Conservation (phyloP, 352 stramenopile genomes). For the Phytopythium montanum region DNA sequence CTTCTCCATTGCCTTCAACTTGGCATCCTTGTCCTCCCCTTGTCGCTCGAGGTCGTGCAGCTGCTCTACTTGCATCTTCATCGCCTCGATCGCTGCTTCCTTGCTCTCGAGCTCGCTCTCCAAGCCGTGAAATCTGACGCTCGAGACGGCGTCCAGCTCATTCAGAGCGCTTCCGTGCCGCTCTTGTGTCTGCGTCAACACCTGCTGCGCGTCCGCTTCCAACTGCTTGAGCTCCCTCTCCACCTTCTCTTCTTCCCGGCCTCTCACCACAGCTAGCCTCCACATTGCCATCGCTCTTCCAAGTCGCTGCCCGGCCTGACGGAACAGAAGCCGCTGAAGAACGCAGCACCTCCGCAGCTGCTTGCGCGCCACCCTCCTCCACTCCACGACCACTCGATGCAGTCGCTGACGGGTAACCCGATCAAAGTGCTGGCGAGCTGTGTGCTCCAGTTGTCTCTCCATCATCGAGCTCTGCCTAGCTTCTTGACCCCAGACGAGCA, state of each 20-base stretch:
- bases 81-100: conserved; percentile 17
- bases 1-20: conserved; percentile 16
- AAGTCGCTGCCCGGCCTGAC: neutral
- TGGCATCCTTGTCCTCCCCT: conserved; percentile 21
- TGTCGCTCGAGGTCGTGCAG: conserved; percentile 2
- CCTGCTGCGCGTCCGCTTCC: neutral
- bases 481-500: neutral
- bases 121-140: conserved; percentile 20
- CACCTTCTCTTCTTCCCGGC: neutral
- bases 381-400: neutral
- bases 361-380: neutral
- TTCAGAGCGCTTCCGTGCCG: conserved; percentile 10
- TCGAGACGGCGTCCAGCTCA: conserved; percentile 10
- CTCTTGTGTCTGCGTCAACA: conserved; percentile 11
- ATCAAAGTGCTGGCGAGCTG: neutral
- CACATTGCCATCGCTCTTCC: neutral
- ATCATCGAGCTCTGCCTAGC: neutral
- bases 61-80: conserved; percentile 13
- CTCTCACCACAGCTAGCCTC: neutral
- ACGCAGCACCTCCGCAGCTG: neutral
- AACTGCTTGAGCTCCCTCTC: neutral
- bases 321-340: neutral
- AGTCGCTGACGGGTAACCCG: neutral
- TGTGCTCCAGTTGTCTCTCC: neutral
- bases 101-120: conserved; percentile 16